Evolutionary conservation across 2,329 filamentous ascomycete species (phyloP).

Genomic region (Sporothrix sp.): DNA sequence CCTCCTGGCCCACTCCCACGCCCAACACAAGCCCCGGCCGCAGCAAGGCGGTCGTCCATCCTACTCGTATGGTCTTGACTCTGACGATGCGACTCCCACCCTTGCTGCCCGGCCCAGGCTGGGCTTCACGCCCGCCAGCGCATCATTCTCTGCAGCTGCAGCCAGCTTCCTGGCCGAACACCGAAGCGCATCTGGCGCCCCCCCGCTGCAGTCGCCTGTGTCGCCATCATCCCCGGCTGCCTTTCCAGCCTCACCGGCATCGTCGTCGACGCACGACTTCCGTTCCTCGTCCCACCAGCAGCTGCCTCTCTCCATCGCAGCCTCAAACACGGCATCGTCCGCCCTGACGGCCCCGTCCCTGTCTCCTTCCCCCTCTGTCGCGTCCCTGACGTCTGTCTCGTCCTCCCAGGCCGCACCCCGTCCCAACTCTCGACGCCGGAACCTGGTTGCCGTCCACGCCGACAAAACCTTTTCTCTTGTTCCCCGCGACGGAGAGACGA

Average conservation of each 20-base stretch:
- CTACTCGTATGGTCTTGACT: neutral
- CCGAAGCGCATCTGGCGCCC: neutral
- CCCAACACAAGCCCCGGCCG: conserved; percentile 13
- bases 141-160: conserved; percentile 12
- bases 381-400: conserved; percentile 16
- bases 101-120: neutral
- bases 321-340: conserved; percentile 12
- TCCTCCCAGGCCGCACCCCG: conserved; percentile 21
- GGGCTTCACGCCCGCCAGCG: conserved; percentile 9
- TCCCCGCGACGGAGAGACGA: conserved; percentile 19
- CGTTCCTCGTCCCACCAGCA: conserved; percentile 4
- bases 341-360: conserved; percentile 11
- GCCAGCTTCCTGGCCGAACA: conserved; percentile 3
- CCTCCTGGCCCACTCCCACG: conserved; percentile 8
- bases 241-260: conserved; percentile 2
- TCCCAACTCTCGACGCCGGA: conserved; percentile 32
- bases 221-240: conserved; percentile 3
- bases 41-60: conserved; percentile 15
- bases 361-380: conserved; percentile 12
- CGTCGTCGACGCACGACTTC: conserved; percentile 4
- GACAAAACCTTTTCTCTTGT: conserved; percentile 51
- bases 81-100: neutral
- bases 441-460: conserved; percentile 41
- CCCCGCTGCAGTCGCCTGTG: conserved; percentile 12
- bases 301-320: conserved; percentile 2